Base-by-base conservation (phyloP, 1,284 basidiomycete species). In the Fomitopsis betulina region DNA sequence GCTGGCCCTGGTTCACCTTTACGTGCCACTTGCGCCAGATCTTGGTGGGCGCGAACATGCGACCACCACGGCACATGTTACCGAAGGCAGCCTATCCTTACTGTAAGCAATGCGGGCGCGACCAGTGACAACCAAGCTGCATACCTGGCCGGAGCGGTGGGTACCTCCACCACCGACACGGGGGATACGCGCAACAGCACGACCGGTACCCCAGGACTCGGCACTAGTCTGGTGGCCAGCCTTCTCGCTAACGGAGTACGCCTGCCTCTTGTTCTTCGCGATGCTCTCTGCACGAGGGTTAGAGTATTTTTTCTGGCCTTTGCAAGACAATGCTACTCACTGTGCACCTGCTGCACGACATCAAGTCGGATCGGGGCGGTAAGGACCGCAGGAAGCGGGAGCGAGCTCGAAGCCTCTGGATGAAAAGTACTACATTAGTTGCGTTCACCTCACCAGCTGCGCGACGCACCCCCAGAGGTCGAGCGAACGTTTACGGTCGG, bases 1-100 rank as follows among this genome's bases (percentile, higher is more conserved):
- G 93, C 82, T 99, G 96, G 85, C 96, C 97, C 84, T 96, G 93
- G 89, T 97, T 98, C 65, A 95, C 93, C 86, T 98, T 99, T 83
- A 99, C 92, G 82, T 98, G 96, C 97, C 97, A 99, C 77, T 91
- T 96, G 79, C 97, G 91, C 96, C 96, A 99, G 73, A 89, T 94
- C 86, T 97, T 98, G 80, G 96, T 99, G 45, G 97, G 96, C 49
- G 96, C 96, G 80, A 99, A 99, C 96, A 99, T 99, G 75, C 96
- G 95, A 85, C 96, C 97, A 74, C 96, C 96, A 78, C 95, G 92
- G 83, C 94, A 97, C 95, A 98, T 97, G 89, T 98, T 97, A 75
- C 96, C 97, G 81, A 99, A 98, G 43, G 96, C 96, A 75, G 94
- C 97, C 91, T 94, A 54, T 52, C 9, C 12, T 15, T 3, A 17